A percentile compares a stretch with the other conserved stretches of the same genome.
Evolutionary conservation across 257 asterid species (phyloP).

Genomic region (Orobanche coerulescens): DNA sequence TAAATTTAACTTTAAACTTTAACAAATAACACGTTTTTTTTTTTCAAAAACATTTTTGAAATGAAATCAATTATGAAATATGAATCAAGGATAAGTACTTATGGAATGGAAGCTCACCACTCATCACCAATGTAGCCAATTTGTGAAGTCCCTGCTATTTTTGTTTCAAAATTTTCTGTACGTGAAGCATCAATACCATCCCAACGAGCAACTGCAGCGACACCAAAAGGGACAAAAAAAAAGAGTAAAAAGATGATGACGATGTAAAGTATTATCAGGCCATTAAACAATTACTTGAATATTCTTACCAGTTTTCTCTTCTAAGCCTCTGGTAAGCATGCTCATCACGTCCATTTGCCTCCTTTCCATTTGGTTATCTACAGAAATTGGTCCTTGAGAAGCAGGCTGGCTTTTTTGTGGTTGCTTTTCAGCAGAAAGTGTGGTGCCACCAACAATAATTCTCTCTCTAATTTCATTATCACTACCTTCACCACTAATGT

Average conservation of each 20-base stretch:
- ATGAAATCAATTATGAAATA: not conserved
- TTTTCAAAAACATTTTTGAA: too few species aligned
- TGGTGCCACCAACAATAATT: slow-evolving; percentile 25
- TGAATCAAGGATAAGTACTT: not conserved
- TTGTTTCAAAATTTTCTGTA: slow-evolving; percentile 27
- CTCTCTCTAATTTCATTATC: slow-evolving; percentile 30
- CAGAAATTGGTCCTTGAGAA: slow-evolving; percentile 23
- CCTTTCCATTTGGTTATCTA: slow-evolving; percentile 18
- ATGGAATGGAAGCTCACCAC: slow-evolving; percentile 47
- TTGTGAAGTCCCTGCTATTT: slow-evolving; percentile 22
- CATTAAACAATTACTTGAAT: not conserved
- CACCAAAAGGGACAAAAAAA: slow-evolving; percentile 20
- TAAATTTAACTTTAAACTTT: not conserved
- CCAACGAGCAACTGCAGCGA: slow-evolving; percentile 72
- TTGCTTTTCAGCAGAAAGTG: slow-evolving; percentile 30
- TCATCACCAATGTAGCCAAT: slow-evolving; percentile 84
- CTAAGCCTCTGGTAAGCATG: slow-evolving; percentile 58
- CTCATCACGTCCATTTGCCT: slow-evolving; percentile 34
- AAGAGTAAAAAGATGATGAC: too few species aligned
- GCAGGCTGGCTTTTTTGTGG: slow-evolving; percentile 20
- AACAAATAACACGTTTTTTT: too few species aligned
- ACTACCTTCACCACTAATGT: slow-evolving; percentile 15
- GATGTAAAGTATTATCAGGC: not conserved
- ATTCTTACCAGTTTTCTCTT: slow-evolving; percentile 55
- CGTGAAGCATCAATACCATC: slow-evolving; percentile 39